phyloP scores from a whole-genome alignment of 2,329 filamentous ascomycete genomes.

The Ophiostoma perfectum region DNA sequence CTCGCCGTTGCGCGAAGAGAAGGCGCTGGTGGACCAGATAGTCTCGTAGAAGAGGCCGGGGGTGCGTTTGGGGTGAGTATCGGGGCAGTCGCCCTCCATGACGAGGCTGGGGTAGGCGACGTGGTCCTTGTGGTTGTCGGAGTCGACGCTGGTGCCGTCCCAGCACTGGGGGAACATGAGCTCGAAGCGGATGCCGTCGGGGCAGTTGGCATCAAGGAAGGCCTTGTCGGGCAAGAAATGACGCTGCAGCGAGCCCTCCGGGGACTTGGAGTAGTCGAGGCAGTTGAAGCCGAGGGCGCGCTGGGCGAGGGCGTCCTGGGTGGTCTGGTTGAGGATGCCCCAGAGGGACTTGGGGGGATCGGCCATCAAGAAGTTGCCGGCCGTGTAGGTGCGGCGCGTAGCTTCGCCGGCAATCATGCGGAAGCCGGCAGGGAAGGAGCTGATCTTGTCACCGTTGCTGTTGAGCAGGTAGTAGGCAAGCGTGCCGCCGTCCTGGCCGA shows the following conservation, averaged over 20 bases:
- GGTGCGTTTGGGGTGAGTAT: slow-evolving; percentile 60
- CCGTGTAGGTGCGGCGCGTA: slow-evolving; percentile 61
- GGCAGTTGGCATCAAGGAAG: slow-evolving; percentile 74
- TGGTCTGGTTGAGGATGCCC: slow-evolving; percentile 56
- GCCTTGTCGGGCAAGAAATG: slow-evolving; percentile 75
- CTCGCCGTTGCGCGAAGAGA: slow-evolving; percentile 55
- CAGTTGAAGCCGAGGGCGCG: slow-evolving; percentile 94
- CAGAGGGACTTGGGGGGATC: slow-evolving; percentile 65
- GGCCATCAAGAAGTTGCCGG: slow-evolving; percentile 60
- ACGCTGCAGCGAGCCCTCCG: slow-evolving; percentile 72
- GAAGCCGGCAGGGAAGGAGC: slow-evolving; percentile 71
- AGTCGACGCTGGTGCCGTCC: slow-evolving; percentile 62
- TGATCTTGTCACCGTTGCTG: slow-evolving; percentile 48
- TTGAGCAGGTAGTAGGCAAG: slow-evolving; percentile 86
- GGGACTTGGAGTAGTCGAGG: slow-evolving; percentile 64
- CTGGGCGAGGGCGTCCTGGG: slow-evolving; percentile 64
- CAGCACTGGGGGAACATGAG: slow-evolving; percentile 87
- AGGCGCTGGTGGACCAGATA: slow-evolving; percentile 70
- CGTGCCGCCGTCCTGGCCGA: slow-evolving; percentile 74
- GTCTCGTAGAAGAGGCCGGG: slow-evolving; percentile 79
- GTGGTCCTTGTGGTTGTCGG: slow-evolving; percentile 55
- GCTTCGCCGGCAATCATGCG: slow-evolving; percentile 76
- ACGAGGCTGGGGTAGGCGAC: slow-evolving; percentile 74
- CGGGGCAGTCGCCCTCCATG: slow-evolving; percentile 70
- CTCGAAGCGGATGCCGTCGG: slow-evolving; percentile 75